A percentile compares a stretch with the other conserved stretches of the same genome.
phyloP scores from a whole-genome alignment of 768 basidiomycete species.

The Ramaria rubella region DNA sequence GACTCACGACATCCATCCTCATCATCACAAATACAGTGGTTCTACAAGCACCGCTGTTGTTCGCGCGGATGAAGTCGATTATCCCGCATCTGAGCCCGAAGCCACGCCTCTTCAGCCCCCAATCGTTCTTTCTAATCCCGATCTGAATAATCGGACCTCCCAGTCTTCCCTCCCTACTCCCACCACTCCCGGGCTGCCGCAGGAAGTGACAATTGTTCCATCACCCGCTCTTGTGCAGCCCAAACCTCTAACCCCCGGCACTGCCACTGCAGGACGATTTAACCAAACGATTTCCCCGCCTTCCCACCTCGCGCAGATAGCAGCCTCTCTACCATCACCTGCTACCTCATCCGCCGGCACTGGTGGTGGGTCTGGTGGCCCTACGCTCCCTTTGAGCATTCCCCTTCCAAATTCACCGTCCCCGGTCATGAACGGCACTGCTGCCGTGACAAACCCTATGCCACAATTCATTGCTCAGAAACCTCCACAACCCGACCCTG shows the following conservation, averaged over 20 bases:
- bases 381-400: no score
- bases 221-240: not conserved
- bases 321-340: conserved; percentile 7
- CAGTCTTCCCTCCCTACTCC: not conserved
- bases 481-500: not conserved
- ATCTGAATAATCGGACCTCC: not conserved
- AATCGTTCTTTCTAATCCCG: conserved; percentile 29
- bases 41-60: not conserved
- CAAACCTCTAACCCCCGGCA: not conserved
- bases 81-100: conserved; percentile 21
- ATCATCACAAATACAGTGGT: conserved; percentile 3
- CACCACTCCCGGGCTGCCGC: not conserved
- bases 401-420: conserved; percentile 1
- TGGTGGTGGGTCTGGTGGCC: not conserved
- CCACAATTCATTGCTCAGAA: not conserved
- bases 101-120: conserved; percentile 37
- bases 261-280: not conserved
- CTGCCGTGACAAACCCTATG: not conserved
- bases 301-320: not conserved
- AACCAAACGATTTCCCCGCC: not conserved
- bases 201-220: not conserved
- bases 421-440: not conserved
- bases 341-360: conserved; percentile 8
- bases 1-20: conserved; percentile 26
- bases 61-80: conserved; percentile 17